phyloP scores from a whole-genome alignment of 2,329 filamentous ascomycete genomes.

The Aspergillus japonicus region DNA sequence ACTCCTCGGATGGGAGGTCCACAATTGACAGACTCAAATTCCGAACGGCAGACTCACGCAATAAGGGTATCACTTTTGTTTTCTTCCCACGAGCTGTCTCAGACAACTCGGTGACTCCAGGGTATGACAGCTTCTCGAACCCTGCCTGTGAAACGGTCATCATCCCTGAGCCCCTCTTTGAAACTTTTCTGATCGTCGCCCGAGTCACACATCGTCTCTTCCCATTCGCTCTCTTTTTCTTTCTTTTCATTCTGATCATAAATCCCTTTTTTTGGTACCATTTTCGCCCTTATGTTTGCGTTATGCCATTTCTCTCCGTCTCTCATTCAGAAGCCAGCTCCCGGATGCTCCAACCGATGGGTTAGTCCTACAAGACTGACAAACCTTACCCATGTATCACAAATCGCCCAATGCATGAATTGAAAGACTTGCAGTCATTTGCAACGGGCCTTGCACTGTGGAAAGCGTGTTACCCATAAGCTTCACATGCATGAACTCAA shows the following conservation, averaged over 20 bases:
- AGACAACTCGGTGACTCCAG: constrained; percentile 42
- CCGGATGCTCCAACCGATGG: constrained; percentile 24
- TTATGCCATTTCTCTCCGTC: constrained; percentile 16
- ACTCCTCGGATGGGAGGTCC: constrained; percentile 32
- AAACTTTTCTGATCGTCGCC: constrained; percentile 29
- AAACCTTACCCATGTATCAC: constrained; percentile 29
- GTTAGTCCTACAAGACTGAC: constrained; percentile 30
- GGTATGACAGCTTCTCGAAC: constrained; percentile 31
- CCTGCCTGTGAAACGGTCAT: constrained; percentile 31
- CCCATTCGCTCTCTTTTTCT: constrained; percentile 10
- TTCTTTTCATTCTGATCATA: constrained; percentile 13
- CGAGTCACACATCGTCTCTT: constrained; percentile 19
- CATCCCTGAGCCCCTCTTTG: constrained; percentile 25
- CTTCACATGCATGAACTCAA: constrained; percentile 56
- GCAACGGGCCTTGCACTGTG: constrained; percentile 34
- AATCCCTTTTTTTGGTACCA: constrained; percentile 11
- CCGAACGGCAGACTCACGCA: constrained; percentile 41
- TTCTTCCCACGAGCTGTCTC: constrained; percentile 35
- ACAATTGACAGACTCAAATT: constrained; percentile 40
- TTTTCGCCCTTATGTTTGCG: constrained; percentile 13
- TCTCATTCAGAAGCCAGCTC: constrained; percentile 26
- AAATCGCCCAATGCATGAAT: constrained; percentile 33
- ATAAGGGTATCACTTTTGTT: constrained; percentile 46
- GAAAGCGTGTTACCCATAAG: constrained; percentile 41
- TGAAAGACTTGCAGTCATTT: constrained; percentile 31